Evolutionary conservation across 2,329 filamentous ascomycete species (phyloP), one percentile per base, ranked within the genome.

Genomic region (Cordyceps javanica): DNA sequence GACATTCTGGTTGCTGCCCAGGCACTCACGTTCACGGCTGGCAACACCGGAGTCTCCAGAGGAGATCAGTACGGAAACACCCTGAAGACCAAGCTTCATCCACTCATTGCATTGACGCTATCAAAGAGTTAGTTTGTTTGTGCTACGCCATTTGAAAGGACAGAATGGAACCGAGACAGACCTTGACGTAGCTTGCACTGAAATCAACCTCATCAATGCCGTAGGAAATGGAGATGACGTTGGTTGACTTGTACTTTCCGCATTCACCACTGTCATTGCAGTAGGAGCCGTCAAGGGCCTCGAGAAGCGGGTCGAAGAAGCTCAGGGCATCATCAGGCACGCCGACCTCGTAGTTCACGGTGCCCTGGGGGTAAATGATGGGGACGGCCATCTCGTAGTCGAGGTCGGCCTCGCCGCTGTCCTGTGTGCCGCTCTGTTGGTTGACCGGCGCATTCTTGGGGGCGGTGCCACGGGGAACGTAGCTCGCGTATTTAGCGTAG

Each of bases 271-370:
- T 77, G 77, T 23, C 77, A 8, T 72, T 74, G 69, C 81, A 82
- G 67, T 82, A 82, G 51, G 73, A 75, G 7, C 76, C 79, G 61
- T 81, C 78, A 41, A 81, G 71, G 36, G 78, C 78, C 58, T 81
- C 77, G 44, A 78, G 72, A 64, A 81, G 78, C 34, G 75, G 78
- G 64, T 78, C 77, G 23, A 59, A 59, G 26, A 65, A 76, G 68
- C 41, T 74, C n/a, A 55, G 32, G 32, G 34, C 48, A 2, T 45
- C 39, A 19, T 39, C 51, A 9, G 51, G 69, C 3, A 21, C 61
- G 58, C 65, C 66, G 21, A 64, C 67, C 42, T 38, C 44, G 63
- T 70, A 78, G 2, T 77, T 64, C 2, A 75, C 73, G 0, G 75
- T 68, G 19, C 70, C 72, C 62, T 81, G 78, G 1, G 79, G 79